A percentile compares a stretch with the other conserved stretches of the same genome.
These are phyloP conservation scores for Aspergillus sp. DNA, from an alignment of 2,329 filamentous ascomycete genomes.

Conservation along the genomic window DNA sequence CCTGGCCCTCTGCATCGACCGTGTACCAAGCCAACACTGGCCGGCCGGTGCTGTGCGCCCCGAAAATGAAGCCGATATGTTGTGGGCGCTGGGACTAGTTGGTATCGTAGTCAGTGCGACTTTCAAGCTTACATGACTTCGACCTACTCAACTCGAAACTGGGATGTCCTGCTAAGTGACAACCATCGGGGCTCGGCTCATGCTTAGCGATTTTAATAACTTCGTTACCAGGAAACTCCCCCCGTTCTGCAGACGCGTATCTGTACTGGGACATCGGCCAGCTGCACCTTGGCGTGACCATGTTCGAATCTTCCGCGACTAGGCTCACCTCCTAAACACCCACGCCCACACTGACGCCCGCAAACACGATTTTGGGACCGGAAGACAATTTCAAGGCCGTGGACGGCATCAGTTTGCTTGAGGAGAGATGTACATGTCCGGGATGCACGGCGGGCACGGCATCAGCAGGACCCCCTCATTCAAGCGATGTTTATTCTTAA, in stretches of 20 bases:
- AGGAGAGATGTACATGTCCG: constrained; percentile 56
- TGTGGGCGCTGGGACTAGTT: constrained; percentile 59
- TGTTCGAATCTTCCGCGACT: constrained; percentile 37
- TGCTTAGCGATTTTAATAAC: constrained; percentile 34
- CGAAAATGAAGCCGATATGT: constrained; percentile 45
- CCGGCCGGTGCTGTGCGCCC: constrained; percentile 38
- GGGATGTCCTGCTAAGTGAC: constrained; percentile 27
- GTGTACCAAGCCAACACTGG: constrained; percentile 42
- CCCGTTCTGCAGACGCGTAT: constrained; percentile 49
- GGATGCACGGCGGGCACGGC: constrained; percentile 54
- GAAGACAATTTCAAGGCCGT: constrained; percentile 31
- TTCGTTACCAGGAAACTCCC: constrained; percentile 35
- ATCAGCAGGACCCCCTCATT: constrained; percentile 57
- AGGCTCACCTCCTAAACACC: constrained; percentile 6
- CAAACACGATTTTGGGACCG: constrained; percentile 25
- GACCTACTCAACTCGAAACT: constrained; percentile 37
- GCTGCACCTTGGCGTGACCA: constrained; percentile 48
- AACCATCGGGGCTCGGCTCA: constrained; percentile 25
- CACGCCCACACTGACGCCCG: constrained; percentile 4
- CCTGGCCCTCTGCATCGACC: constrained; percentile 46
- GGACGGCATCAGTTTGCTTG: constrained; percentile 48
- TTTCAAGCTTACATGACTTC: constrained; percentile 44
- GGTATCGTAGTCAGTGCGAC: constrained; percentile 51
- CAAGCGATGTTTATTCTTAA: constrained; percentile 58
- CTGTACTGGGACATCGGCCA: constrained; percentile 44